Conservation (phyloP, 208 protist species). For the Crithidia fasciculata region DNA sequence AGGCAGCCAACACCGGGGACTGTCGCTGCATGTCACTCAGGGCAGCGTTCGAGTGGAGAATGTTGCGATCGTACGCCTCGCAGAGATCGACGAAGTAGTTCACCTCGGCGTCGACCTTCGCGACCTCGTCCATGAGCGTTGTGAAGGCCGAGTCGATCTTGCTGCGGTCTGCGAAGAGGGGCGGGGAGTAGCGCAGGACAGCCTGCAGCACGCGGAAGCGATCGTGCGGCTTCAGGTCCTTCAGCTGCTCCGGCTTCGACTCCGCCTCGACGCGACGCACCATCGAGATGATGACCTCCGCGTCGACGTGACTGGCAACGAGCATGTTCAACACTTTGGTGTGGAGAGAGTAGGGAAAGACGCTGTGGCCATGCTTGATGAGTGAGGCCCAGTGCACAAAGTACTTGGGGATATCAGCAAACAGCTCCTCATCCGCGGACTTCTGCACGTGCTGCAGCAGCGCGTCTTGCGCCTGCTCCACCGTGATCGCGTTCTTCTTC, state of each 20-base stretch:
- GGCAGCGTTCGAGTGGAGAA: slow-evolving; percentile 24
- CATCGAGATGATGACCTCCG: slow-evolving; percentile 53
- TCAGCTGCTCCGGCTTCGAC: slow-evolving; percentile 38
- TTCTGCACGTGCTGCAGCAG: slow-evolving; percentile 64
- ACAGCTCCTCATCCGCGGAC: slow-evolving; percentile 69
- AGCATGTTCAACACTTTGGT: slow-evolving; percentile 77
- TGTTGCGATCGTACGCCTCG: slow-evolving; percentile 41
- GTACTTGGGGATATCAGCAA: slow-evolving; percentile 76
- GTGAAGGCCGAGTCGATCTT: slow-evolving; percentile 26
- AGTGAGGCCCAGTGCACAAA: slow-evolving; percentile 80
- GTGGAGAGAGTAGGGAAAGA: slow-evolving; percentile 77
- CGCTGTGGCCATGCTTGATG: slow-evolving; percentile 59
- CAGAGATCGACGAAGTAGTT: slow-evolving; percentile 65
- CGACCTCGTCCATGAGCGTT: slow-evolving; percentile 24
- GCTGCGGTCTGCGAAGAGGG: slow-evolving; percentile 40
- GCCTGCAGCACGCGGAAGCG: slow-evolving; percentile 84
- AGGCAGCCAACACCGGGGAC: slow-evolving; percentile 32
- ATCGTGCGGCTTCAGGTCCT: slow-evolving; percentile 53
- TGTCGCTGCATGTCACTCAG: slow-evolving; percentile 42
- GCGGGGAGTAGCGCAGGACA: slow-evolving; percentile 75
- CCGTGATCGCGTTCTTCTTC: slow-evolving; percentile 45
- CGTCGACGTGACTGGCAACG: slow-evolving; percentile 49
- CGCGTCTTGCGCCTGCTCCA: slow-evolving; percentile 53
- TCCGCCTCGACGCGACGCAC: slow-evolving; percentile 52
- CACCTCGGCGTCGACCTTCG: slow-evolving; percentile 52